Percentiles rank a stretch among this genome's conserved stretches.
phyloP scores from a whole-genome alignment of 2,329 filamentous ascomycete genomes.

The Trichoderma semiorbis region DNA sequence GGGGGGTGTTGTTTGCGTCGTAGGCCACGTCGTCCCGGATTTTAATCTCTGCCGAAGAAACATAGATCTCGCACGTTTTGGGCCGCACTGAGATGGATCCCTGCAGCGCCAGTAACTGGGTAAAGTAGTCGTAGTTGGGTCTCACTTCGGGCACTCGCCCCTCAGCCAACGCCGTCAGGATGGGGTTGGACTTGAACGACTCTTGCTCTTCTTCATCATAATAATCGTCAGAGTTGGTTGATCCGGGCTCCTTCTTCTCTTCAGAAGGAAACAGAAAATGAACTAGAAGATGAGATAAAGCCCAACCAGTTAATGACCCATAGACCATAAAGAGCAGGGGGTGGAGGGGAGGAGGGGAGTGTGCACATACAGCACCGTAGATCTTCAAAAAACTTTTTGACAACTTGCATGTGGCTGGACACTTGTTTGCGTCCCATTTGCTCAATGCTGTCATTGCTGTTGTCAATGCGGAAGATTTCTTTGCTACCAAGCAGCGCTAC shows the following conservation, averaged over 20 bases:
- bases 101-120: constrained; percentile 52
- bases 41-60: constrained; percentile 50
- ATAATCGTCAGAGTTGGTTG: constrained; percentile 58
- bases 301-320: constrained; percentile 18
- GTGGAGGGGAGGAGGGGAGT: background rate
- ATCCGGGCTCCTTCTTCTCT: constrained; percentile 54
- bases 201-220: constrained; percentile 42
- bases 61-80: constrained; percentile 58
- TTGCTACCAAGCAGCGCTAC: constrained; percentile 39
- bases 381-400: constrained; percentile 63
- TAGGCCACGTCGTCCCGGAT: constrained; percentile 49
- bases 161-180: constrained; percentile 59
- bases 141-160: constrained; percentile 54
- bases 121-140: constrained; percentile 61
- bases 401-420: constrained; percentile 67
- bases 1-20: constrained; percentile 40
- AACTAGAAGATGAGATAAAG: constrained; percentile 44
- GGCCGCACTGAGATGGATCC: constrained; percentile 52
- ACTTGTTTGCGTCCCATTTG: constrained; percentile 61
- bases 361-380: constrained; percentile 58
- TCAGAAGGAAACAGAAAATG: constrained; percentile 59
- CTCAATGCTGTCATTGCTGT: constrained; percentile 42
- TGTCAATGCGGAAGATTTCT: constrained; percentile 42
- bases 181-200: constrained; percentile 63
- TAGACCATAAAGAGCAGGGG: background rate